Percentiles rank a stretch among this genome's conserved stretches.
Conservation (phyloP, 1,139 yeast species). For the Blastobotrys apis region DNA sequence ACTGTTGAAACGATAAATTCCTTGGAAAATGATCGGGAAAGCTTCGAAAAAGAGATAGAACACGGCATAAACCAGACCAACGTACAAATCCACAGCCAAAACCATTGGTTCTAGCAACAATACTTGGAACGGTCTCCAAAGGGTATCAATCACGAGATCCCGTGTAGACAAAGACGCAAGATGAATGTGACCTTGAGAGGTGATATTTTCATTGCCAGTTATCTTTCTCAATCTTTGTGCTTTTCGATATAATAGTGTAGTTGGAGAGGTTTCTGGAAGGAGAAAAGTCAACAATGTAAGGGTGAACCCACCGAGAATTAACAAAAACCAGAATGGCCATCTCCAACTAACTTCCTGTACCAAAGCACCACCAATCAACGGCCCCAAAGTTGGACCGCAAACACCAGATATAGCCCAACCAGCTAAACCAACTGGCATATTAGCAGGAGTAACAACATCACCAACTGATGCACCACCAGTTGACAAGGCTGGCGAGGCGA, state of each 20-base stretch:
- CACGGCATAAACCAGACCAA: conserved; percentile 50
- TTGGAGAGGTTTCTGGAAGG: conserved; percentile 51
- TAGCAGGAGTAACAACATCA: conserved; percentile 40
- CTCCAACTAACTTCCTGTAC: conserved; percentile 36
- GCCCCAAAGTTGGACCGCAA: conserved; percentile 63
- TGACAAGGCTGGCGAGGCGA: conserved; percentile 81
- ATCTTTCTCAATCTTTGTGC: conserved; percentile 45
- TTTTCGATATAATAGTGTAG: conserved; percentile 44
- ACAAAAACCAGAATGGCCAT: conserved; percentile 46
- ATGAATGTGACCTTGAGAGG: conserved; percentile 7
- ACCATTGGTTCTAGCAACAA: conserved; percentile 17
- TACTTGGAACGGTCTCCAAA: conserved; percentile 14
- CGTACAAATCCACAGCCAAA: conserved; percentile 38
- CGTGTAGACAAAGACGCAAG: conserved; percentile 8
- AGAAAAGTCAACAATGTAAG: conserved; percentile 37
- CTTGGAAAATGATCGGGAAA: conserved; percentile 50
- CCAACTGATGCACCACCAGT: conserved; percentile 83
- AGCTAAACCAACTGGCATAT: conserved; percentile 39
- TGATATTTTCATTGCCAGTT: conserved; percentile 30
- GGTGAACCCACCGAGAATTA: conserved; percentile 39
- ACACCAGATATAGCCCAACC: conserved; percentile 52
- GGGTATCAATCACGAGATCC: conserved; percentile 14
- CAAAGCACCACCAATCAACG: conserved; percentile 59
- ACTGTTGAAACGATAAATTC: conserved; percentile 43
- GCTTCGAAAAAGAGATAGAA: conserved; percentile 58